phyloP scores from a whole-genome alignment of 2,329 filamentous ascomycete species.

The Penicillium sp. region DNA sequence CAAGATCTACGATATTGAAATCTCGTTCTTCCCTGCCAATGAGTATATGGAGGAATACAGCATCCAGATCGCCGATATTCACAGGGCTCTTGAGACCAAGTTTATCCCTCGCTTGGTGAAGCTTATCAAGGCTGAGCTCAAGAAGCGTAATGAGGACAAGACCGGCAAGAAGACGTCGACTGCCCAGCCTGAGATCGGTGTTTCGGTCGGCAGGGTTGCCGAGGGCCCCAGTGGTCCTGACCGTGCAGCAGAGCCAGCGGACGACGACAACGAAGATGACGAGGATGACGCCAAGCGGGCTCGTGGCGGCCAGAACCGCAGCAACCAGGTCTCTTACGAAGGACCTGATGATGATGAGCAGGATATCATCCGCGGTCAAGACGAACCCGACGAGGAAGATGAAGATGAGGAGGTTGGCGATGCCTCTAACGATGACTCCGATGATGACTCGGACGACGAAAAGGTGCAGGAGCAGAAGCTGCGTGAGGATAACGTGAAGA shows the following conservation, averaged over 20 bases:
- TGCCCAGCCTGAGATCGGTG: slow-evolving; percentile 75
- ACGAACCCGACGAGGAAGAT: slow-evolving; percentile 58
- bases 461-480: slow-evolving; percentile 46
- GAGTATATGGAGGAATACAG: slow-evolving; percentile 88
- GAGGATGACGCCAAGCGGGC: slow-evolving; percentile 68
- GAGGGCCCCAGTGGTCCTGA: slow-evolving; percentile 52
- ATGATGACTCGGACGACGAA: slow-evolving; percentile 48
- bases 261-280: slow-evolving; percentile 75
- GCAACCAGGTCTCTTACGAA: slow-evolving; percentile 84
- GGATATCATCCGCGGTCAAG: slow-evolving; percentile 67
- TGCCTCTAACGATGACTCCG: slow-evolving; percentile 22
- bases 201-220: slow-evolving; percentile 60
- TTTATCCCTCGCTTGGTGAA: slow-evolving; percentile 73
- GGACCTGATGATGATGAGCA: slow-evolving; percentile 92
- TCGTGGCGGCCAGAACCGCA: slow-evolving; percentile 68
- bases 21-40: slow-evolving; percentile 79
- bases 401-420: slow-evolving; percentile 52
- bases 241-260: slow-evolving; percentile 61
- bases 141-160: slow-evolving; percentile 70
- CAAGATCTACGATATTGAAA: slow-evolving; percentile 79
- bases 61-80: slow-evolving; percentile 75
- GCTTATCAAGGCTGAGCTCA: slow-evolving; percentile 73
- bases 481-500: slow-evolving; percentile 66
- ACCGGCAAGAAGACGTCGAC: slow-evolving; percentile 59
- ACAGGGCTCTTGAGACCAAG: slow-evolving; percentile 75